A percentile compares a stretch with the other conserved stretches of the same genome.
phyloP scores from a whole-genome alignment of 2,329 filamentous ascomycete genomes.

The Microcyclospora tardicrescens region DNA sequence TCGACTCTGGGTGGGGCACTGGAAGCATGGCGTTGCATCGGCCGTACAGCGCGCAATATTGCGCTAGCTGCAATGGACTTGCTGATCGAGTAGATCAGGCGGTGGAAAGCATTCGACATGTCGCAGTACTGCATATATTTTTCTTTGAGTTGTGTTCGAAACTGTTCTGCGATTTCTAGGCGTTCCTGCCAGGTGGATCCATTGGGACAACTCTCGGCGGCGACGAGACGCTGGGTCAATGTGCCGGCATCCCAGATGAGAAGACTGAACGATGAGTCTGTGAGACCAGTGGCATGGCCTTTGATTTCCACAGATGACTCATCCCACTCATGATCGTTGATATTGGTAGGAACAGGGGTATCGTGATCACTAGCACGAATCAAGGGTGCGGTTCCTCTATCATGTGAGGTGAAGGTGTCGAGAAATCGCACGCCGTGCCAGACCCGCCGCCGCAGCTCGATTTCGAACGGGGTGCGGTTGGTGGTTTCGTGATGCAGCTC shows the following conservation, averaged over 20 bases:
- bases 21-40: slow-evolving; percentile 13
- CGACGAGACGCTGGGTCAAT: slow-evolving; percentile 7
- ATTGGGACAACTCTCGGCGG: slow-evolving; percentile 6
- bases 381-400: slow-evolving; percentile 19
- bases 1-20: slow-evolving; percentile 18
- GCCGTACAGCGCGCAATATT: slow-evolving; percentile 19
- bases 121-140: slow-evolving; percentile 16
- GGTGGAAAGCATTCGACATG: slow-evolving; percentile 9
- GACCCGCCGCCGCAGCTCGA: slow-evolving; percentile 19
- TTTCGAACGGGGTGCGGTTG: slow-evolving; percentile 14
- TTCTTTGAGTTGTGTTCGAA: slow-evolving; percentile 11
- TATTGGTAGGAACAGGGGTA: slow-evolving; percentile 15
- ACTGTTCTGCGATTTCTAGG: slow-evolving; percentile 16
- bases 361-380: slow-evolving; percentile 13
- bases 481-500: slow-evolving; percentile 17
- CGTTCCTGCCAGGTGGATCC: slow-evolving; percentile 18
- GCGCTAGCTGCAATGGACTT: slow-evolving; percentile 14
- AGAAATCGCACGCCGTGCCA: slow-evolving; percentile 22
- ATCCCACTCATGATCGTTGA: slow-evolving; percentile 21
- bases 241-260: slow-evolving; percentile 5
- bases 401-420: slow-evolving; percentile 18
- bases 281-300: slow-evolving; percentile 11
- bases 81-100: slow-evolving; percentile 11
- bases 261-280: slow-evolving; percentile 18
- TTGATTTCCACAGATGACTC: slow-evolving; percentile 11